phyloP scores from a whole-genome alignment of 2,329 filamentous ascomycete species.

The Aspergillus cejpii region DNA sequence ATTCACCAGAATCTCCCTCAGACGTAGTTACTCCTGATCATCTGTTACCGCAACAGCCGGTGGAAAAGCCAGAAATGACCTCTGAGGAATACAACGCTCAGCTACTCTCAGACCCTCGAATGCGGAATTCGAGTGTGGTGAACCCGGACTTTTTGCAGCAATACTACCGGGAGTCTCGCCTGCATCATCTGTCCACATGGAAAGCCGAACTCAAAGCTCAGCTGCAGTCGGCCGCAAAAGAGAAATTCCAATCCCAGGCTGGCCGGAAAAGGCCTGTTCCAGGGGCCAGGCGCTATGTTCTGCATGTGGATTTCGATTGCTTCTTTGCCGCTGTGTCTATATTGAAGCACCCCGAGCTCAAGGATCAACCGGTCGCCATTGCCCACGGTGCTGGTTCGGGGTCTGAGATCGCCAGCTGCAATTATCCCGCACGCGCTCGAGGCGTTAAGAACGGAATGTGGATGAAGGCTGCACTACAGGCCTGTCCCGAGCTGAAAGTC shows the following conservation, averaged over 20 bases:
- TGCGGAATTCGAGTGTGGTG: slow-evolving; percentile 81
- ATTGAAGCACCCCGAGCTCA: slow-evolving; percentile 67
- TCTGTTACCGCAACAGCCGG: slow-evolving; percentile 17
- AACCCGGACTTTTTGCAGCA: slow-evolving; percentile 92
- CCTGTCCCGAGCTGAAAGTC: slow-evolving; percentile 80
- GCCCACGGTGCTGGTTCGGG: slow-evolving; percentile 79
- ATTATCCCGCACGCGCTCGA: slow-evolving; percentile 79
- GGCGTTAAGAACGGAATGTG: slow-evolving; percentile 98
- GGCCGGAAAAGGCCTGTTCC: slow-evolving; percentile 49
- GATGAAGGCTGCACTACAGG: slow-evolving; percentile 83
- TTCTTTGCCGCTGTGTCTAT: slow-evolving; percentile 94
- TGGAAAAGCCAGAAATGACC: slow-evolving; percentile 51
- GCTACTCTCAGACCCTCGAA: slow-evolving; percentile 73
- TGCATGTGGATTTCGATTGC: slow-evolving; percentile 97
- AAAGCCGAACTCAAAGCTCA: slow-evolving; percentile 88
- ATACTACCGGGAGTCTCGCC: slow-evolving; percentile 87
- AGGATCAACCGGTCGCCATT: slow-evolving; percentile 75
- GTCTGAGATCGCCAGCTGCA: slow-evolving; percentile 95
- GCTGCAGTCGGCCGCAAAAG: slow-evolving; percentile 71
- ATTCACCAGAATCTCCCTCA: slow-evolving; percentile 1
- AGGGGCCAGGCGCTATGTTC: slow-evolving; percentile 69
- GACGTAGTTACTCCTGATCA: slow-evolving; percentile 4
- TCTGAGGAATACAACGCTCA: slow-evolving; percentile 89
- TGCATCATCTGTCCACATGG: slow-evolving; percentile 95
- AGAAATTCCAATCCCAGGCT: slow-evolving; percentile 51